Base-by-base conservation (phyloP, 31 red algal genomes). In the Asparagopsis taxiformis region DNA sequence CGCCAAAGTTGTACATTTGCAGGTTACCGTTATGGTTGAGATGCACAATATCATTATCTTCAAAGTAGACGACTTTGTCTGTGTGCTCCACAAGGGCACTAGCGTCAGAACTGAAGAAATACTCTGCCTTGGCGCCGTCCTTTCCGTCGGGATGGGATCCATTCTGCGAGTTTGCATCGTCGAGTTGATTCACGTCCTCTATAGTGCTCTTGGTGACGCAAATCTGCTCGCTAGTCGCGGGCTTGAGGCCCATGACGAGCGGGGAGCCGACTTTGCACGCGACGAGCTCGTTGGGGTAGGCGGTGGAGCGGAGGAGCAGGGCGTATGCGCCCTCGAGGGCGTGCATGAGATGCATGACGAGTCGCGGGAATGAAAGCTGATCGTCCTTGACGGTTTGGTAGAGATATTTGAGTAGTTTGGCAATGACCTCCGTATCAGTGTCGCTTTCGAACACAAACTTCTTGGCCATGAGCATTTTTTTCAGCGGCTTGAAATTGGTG, bases 391-490 rank as follows among this genome's bases (percentile, higher is more conserved):
- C 66, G 38, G 84, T 84, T 29, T 87, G 62, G 69, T 99, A 90
- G 31, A 93, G 69, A 68, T 87, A 91, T 49, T 84, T 79, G 55
- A 95, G 58, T 0, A 99, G 75, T 36, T 92, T 82, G 20, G 86
- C 97, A 23, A 99, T 84, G 21, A 95, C 92, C 68, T 99, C 97
- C 5, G 97, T 90, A 68, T 99, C 90, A 13, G 91, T 93, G 10
- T 95, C 84, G 7, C 69, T 66, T 23, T 87, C 48, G 52, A 94
- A 99, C 26, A 49, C 21, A 35, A 73, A 72, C 59, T 72, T 62
- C 31, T 92, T 84, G 53, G 70, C 32, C 30, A 52, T 17, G 26
- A 99, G 77, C 78, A 95, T 91, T 41, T 72, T 59, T 56, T 93
- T 92, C 31, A 99, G 65, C 23, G 88, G 71, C 37, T 88, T 79